Base-by-base conservation (phyloP, 139 green algal species). In the Asterochloris erici region DNA sequence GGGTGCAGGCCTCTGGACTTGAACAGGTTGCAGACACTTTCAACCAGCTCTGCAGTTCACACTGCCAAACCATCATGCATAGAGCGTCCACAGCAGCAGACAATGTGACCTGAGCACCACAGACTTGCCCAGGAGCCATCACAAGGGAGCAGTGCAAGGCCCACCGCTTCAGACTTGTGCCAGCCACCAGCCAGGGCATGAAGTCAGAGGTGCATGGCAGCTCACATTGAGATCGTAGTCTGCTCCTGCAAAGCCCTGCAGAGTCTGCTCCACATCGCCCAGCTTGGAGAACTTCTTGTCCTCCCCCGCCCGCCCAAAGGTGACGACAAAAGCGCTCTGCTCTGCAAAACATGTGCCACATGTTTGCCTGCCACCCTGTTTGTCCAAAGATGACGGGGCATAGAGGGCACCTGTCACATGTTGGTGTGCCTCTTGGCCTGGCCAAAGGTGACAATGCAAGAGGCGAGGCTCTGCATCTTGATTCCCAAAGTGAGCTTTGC, bases 271-370 rank as follows among this genome's bases (percentile, higher is more conserved):
- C 10, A 94, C 85, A 84, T 97, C 90, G 0, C 88, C 93, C 38
- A 98, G 88, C 76, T 85, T 88, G 88, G 95, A 95, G 61, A 75
- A 86, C 81, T 93, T 93, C 82, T 95, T 93, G 90, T 98, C 94
- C 87, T 98, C 94, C 14, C 94, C 94, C 17, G 92, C 93, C 11
- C 94, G 88, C 12, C 85, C 81, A 84, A 98, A 89, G 0, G 91
- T 95, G 71, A 97, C 91, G 47, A 96, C 89, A 88, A 93, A 95
- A 9, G 90, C 91, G 61, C 85, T 82, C 85, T 92, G 82, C 70
- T 85, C 91, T 92, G 89, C 75, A 85, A 14, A n/a, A 23, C 63
- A 74, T 16, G 15, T 17, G 21, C 71, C 61, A 70, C 16, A 66
- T 29, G 6, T 21, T 2, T 9, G 17, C 21, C 66, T 26, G 66